Conservation (phyloP, 768 basidiomycete species). For the Imleria badia region DNA sequence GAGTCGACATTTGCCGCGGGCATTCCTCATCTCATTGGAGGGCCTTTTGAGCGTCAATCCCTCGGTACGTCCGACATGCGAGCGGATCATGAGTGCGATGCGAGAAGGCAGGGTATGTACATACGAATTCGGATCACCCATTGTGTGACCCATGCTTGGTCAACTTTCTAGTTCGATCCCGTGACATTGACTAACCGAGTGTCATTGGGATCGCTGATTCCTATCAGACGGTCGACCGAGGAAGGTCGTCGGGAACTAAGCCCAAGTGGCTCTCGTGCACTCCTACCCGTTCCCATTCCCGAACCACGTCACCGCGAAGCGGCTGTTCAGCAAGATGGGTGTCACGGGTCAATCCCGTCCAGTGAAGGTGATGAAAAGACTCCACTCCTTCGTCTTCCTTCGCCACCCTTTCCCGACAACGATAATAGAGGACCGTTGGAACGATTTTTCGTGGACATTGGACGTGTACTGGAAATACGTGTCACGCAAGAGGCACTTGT, state of each 20-base stretch:
- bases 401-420: conserved; percentile 2
- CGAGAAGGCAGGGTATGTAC: conserved; percentile 70
- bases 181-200: conserved; percentile 1
- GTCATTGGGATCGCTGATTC: conserved; percentile 23
- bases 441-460: not conserved
- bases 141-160: not conserved
- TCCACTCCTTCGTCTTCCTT: conserved; percentile 16
- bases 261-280: conserved; percentile 8
- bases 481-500: conserved; percentile 22
- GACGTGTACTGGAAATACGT: conserved; percentile 5
- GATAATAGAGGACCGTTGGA: not conserved
- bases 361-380: conserved; percentile 11
- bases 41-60: conserved; percentile 65
- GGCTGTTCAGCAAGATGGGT: not conserved
- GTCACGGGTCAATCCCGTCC: not conserved
- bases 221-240: conserved; percentile 18
- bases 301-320: conserved; percentile 6
- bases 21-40: conserved; percentile 72
- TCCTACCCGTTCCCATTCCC: conserved; percentile 14
- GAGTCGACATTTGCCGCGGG: conserved; percentile 67
- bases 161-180: conserved; percentile 31
- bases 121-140: not conserved
- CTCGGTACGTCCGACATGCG: conserved; percentile 63
- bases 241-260: conserved; percentile 13
- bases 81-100: conserved; percentile 68